Conservation (phyloP, 78 protist species). For the Salpingoeca rosetta region DNA sequence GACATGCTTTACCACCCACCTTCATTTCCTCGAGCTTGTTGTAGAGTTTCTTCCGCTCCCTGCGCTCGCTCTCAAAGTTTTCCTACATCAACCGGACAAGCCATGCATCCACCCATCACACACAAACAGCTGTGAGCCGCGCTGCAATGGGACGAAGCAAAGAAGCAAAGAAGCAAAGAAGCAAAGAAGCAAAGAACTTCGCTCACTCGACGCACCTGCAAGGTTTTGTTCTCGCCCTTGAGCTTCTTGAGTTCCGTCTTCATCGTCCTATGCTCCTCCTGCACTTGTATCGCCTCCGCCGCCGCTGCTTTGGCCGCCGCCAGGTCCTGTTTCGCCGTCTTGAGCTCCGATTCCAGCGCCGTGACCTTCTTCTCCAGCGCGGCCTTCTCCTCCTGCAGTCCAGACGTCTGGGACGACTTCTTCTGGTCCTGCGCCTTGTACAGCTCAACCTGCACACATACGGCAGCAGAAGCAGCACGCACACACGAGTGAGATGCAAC, state of each 20-base stretch:
- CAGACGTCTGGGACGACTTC: no score
- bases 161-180: neutral
- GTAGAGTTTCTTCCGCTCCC: neutral
- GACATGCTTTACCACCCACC: no score
- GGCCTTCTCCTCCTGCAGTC: no score
- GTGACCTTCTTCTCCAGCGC: neutral
- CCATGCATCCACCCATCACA: no score
- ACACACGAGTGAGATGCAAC: no score
- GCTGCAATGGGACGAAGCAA: no score
- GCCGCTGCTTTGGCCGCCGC: neutral
- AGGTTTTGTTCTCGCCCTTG: neutral
- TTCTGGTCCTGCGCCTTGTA: neutral
- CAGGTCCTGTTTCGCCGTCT: neutral
- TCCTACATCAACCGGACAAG: neutral
- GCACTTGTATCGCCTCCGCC: neutral
- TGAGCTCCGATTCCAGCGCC: neutral
- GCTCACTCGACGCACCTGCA: neutral
- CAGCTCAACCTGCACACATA: neutral
- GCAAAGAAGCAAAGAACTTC: neutral
- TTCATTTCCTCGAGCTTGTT: slow-evolving; percentile 11
- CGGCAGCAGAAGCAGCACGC: no score
- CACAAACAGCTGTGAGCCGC: no score
- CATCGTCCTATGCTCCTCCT: neutral
- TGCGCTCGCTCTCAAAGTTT: neutral
- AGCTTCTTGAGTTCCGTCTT: neutral